phyloP scores from a whole-genome alignment of 257 asterid genomes.

The Craterostigma plantagineum region DNA sequence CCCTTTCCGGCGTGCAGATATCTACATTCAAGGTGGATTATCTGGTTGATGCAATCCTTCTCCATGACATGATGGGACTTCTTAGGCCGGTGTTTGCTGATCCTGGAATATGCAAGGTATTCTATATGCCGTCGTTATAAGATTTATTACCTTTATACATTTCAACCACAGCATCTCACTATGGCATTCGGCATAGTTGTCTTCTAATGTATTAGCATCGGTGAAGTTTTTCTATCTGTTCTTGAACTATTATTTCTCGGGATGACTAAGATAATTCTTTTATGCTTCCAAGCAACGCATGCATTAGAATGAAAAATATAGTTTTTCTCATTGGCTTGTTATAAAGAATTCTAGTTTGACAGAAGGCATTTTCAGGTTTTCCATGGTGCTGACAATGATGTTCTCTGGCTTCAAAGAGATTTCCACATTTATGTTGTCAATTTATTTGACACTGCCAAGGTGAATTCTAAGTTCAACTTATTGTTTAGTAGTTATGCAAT shows the following conservation, averaged over 20 bases:
- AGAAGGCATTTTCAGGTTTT: constrained; percentile 42
- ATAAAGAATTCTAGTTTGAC: not conserved
- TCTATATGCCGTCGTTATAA: not conserved
- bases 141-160: too few species aligned
- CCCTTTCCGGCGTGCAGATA: constrained; percentile 23
- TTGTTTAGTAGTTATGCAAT: not conserved
- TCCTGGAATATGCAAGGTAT: constrained; percentile 84
- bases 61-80: constrained; percentile 74
- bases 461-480: constrained; percentile 8
- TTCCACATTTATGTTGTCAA: constrained; percentile 87
- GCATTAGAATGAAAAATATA: too few species aligned
- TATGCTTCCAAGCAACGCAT: too few species aligned
- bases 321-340: too few species aligned
- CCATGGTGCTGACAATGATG: constrained; percentile 96
- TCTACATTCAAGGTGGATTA: constrained; percentile 56
- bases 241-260: too few species aligned
- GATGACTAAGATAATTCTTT: too few species aligned
- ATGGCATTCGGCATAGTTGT: too few species aligned
- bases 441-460: constrained; percentile 95
- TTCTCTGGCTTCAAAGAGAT: constrained; percentile 97
- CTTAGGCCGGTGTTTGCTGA: constrained; percentile 65
- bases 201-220: too few species aligned
- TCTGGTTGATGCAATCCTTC: constrained; percentile 58
- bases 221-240: too few species aligned
- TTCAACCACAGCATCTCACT: too few species aligned